Evolutionary conservation across 768 basidiomycete genomes (phyloP).

Genomic region (Hygrocybe punicea): DNA sequence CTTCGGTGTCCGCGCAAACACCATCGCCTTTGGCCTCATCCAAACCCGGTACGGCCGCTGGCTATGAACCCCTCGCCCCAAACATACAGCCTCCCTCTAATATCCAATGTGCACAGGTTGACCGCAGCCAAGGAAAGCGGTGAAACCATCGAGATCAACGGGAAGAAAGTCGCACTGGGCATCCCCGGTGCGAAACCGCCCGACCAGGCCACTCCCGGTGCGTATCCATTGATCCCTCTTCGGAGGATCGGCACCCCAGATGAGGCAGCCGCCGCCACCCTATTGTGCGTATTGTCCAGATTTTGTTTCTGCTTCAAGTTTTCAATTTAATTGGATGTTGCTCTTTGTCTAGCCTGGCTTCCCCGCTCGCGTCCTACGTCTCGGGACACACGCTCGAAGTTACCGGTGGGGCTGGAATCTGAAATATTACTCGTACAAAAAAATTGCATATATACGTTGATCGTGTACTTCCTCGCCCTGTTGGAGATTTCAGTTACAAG

Average conservation of each 20-base stretch:
- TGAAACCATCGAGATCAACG: conserved; percentile 70
- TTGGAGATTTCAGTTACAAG: too few species aligned
- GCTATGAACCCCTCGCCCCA: neutral
- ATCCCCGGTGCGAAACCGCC: conserved; percentile 55
- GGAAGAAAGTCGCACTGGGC: conserved; percentile 80
- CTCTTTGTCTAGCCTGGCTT: conserved; percentile 60
- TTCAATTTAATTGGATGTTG: conserved; percentile 7
- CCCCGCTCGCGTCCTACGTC: conserved; percentile 76
- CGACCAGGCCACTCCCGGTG: conserved; percentile 28
- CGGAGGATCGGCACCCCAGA: conserved; percentile 64
- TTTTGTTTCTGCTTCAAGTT: too few species aligned
- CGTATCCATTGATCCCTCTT: conserved; percentile 55
- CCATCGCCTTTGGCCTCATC: conserved; percentile 73
- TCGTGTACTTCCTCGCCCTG: too few species aligned
- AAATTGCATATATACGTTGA: too few species aligned
- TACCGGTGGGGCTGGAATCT: conserved; percentile 70
- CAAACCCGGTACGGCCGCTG: conserved; percentile 58
- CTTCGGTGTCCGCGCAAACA: conserved; percentile 80
- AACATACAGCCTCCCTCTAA: neutral
- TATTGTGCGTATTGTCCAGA: conserved; percentile 57
- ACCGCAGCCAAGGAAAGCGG: conserved; percentile 80
- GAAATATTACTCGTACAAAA: conserved; percentile 25
- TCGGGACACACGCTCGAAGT: conserved; percentile 82
- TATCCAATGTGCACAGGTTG: conserved; percentile 46
- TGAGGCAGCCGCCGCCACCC: conserved; percentile 69